These are phyloP conservation scores for Leishmania gerbilli DNA, from an alignment of 208 protist genomes.

Conservation along the genomic window DNA sequence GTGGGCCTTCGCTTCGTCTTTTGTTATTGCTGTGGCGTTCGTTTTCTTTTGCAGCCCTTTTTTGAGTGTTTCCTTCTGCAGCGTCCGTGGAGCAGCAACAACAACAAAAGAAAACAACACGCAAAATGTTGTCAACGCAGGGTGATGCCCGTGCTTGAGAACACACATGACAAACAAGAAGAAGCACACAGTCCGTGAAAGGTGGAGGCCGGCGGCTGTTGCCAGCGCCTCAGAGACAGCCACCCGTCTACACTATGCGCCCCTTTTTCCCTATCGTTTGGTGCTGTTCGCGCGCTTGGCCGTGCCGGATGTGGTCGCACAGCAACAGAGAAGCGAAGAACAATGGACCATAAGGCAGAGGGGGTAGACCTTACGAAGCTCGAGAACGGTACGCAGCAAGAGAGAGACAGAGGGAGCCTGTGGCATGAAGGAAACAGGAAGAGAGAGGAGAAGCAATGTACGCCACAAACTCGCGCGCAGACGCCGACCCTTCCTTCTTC, in stretches of 20 bases:
- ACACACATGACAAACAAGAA: background rate
- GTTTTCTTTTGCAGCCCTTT: no score
- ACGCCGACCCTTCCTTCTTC: background rate
- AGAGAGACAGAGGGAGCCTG: background rate
- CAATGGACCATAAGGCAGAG: background rate
- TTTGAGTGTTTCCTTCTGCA: background rate
- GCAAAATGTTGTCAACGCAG: background rate
- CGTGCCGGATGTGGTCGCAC: background rate
- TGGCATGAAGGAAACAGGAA: background rate
- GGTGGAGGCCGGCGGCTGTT: background rate
- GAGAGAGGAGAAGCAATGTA: background rate
- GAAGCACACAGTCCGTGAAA: background rate
- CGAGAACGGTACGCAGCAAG: background rate
- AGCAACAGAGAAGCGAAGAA: background rate
- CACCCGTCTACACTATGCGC: background rate
- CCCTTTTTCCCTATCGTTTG: background rate
- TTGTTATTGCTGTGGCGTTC: background rate
- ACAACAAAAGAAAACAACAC: background rate
- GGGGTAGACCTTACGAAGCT: background rate
- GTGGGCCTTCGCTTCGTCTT: background rate
- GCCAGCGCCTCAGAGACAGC: background rate
- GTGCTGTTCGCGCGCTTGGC: background rate
- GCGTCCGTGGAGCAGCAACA: background rate
- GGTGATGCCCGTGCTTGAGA: background rate
- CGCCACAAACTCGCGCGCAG: background rate